Evolutionary conservation across 176 grass and related monocot genomes (phyloP).

Genomic region (Rhynchospora breviuscula): DNA sequence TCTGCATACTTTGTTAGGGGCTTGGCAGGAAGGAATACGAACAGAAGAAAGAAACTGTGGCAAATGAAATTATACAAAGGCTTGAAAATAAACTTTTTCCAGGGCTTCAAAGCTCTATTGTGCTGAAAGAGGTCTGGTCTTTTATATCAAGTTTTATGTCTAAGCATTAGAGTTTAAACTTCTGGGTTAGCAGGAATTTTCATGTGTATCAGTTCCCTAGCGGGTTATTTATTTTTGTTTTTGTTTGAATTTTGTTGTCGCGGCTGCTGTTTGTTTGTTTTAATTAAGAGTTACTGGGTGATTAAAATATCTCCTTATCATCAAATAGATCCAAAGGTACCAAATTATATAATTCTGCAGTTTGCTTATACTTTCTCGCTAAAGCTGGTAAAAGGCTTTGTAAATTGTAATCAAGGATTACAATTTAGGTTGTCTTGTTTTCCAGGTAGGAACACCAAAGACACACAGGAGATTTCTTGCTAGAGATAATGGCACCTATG

Average conservation of each 20-base stretch:
- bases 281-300: background rate
- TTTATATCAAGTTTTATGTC: constrained; percentile 3
- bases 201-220: background rate
- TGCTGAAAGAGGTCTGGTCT: constrained; percentile 71
- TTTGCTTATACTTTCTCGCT: background rate
- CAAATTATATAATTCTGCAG: background rate
- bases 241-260: background rate
- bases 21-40: constrained; percentile 76
- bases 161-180: background rate
- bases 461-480: constrained; percentile 94
- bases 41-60: constrained; percentile 65
- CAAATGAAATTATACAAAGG: constrained; percentile 72
- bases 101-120: constrained; percentile 80
- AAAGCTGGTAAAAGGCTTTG: background rate
- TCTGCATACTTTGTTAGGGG: constrained; percentile 37
- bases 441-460: constrained; percentile 91
- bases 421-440: background rate
- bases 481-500: constrained; percentile 78
- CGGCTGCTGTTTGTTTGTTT: too few relatives aligned
- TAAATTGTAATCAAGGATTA: background rate
- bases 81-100: constrained; percentile 88
- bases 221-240: background rate
- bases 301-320: background rate
- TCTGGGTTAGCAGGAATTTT: background rate
- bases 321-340: background rate